These are phyloP conservation scores for Carallia pectinifolia DNA, from an alignment of 345 rosid species.

Conservation along the genomic window DNA sequence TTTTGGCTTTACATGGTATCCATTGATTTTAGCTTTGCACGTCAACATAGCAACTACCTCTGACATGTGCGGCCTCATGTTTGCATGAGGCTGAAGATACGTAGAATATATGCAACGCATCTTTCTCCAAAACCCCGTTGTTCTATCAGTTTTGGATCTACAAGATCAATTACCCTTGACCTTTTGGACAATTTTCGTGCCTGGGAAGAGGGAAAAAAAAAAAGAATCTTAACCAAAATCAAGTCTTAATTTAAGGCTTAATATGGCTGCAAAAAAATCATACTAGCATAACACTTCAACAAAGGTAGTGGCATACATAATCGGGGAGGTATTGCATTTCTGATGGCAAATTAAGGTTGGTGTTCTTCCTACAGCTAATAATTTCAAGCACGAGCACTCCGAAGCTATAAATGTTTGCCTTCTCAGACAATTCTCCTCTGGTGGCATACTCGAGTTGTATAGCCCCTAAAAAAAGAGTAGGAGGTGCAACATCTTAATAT, in stretches of 20 bases:
- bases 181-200: constrained; percentile 59
- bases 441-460: constrained; percentile 71
- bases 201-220: constrained; percentile 13
- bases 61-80: constrained; percentile 49
- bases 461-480: constrained; percentile 35
- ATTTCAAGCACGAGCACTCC: no score
- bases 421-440: constrained; percentile 37
- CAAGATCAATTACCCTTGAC: constrained; percentile 33
- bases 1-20: no score
- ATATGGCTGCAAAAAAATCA: no score
- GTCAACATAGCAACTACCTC: no score
- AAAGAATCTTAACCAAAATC: neutral
- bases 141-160: constrained; percentile 46
- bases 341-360: no score
- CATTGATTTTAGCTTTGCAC: no score
- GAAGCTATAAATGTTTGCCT: no score
- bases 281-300: no score
- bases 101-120: constrained; percentile 39
- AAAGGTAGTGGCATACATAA: no score
- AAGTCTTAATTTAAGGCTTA: no score
- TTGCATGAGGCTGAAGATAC: constrained; percentile 54
- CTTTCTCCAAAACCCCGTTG: constrained; percentile 36
- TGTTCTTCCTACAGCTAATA: no score
- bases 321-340: no score
- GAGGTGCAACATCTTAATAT: neutral